Evolutionary conservation across 371 early-diverging fungal species (phyloP).

Genomic region (Lichtheimia hyalospora): DNA sequence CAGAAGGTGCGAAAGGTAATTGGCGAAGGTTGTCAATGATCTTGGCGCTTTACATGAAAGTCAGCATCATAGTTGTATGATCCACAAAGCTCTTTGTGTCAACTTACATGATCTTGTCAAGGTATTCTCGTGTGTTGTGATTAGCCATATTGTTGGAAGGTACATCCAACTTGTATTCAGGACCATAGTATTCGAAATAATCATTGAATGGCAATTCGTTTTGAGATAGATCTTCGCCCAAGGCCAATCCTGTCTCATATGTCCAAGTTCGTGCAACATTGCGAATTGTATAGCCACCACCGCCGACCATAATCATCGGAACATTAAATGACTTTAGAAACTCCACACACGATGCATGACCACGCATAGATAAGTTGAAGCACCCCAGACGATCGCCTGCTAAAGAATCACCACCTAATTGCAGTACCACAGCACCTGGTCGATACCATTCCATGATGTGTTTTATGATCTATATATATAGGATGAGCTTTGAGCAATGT

Average conservation of each 20-base stretch:
- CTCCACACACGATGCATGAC: slow-evolving; percentile 85
- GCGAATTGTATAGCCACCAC: slow-evolving; percentile 97
- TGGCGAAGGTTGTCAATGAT: slow-evolving; percentile 90
- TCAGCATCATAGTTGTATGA: background rate
- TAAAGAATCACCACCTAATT: slow-evolving; percentile 98
- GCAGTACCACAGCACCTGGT: slow-evolving; percentile 95
- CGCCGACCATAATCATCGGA: slow-evolving; percentile 93
- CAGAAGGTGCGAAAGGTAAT: slow-evolving; percentile 92
- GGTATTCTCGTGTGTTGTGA: slow-evolving; percentile 86
- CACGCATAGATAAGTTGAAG: slow-evolving; percentile 92
- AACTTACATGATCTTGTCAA: slow-evolving; percentile 81
- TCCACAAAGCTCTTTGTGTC: too few species aligned
- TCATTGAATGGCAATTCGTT: slow-evolving; percentile 91
- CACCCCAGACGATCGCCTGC: slow-evolving; percentile 97
- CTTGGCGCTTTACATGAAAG: slow-evolving; percentile 43
- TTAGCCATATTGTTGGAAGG: slow-evolving; percentile 96
- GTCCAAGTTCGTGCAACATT: slow-evolving; percentile 96
- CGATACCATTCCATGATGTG: slow-evolving; percentile 86
- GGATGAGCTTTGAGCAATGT: too few species aligned
- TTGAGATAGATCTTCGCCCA: slow-evolving; percentile 57
- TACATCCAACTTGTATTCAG: slow-evolving; percentile 93
- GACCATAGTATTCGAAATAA: slow-evolving; percentile 94
- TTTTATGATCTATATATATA: slow-evolving; percentile 25
- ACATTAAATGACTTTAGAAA: slow-evolving; percentile 87
- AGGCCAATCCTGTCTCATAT: slow-evolving; percentile 90